Evolutionary conservation across 352 stramenopile genomes (phyloP).

Genomic region (Thalassiosira livingstoniorum): DNA sequence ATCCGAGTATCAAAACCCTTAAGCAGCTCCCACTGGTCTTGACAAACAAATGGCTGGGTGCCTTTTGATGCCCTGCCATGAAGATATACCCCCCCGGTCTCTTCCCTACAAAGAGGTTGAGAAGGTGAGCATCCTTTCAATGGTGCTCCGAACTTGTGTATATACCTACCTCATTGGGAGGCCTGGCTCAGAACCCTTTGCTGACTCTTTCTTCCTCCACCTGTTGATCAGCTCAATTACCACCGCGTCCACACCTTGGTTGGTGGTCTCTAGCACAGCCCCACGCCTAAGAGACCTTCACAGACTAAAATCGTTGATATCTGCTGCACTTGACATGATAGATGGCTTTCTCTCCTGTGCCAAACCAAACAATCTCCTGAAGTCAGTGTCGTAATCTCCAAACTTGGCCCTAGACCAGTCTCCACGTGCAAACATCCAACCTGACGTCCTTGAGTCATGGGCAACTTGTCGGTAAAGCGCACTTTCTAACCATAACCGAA

Average conservation of each 20-base stretch:
- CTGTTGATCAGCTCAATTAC: constrained; percentile 23
- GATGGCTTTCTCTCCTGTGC: not conserved
- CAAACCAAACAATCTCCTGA: not conserved
- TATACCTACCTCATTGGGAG: constrained; percentile 35
- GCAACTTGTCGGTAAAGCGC: constrained; percentile 9
- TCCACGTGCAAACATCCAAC: constrained; percentile 21
- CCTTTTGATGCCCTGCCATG: too few species aligned
- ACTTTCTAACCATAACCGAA: constrained; percentile 20
- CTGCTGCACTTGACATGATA: not conserved
- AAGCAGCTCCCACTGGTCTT: too few species aligned
- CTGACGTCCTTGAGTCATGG: not conserved
- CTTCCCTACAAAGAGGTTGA: not conserved
- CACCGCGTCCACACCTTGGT: constrained; percentile 1
- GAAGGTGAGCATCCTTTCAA: constrained; percentile 19
- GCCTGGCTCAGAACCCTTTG: constrained; percentile 22
- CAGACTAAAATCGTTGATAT: constrained; percentile 19
- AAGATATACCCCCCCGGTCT: too few species aligned
- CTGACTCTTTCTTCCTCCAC: constrained; percentile 19
- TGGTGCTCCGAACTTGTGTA: constrained; percentile 13
- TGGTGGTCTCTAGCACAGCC: not conserved
- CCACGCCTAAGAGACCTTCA: constrained; percentile 25
- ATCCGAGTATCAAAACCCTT: too few species aligned
- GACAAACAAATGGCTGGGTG: too few species aligned
- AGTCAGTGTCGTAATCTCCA: constrained; percentile 22
- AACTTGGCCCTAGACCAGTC: constrained; percentile 9